These are phyloP conservation scores for Haplosporangium sp. DNA, from an alignment of 371 early-diverging fungal genomes.

Conservation along the genomic window DNA sequence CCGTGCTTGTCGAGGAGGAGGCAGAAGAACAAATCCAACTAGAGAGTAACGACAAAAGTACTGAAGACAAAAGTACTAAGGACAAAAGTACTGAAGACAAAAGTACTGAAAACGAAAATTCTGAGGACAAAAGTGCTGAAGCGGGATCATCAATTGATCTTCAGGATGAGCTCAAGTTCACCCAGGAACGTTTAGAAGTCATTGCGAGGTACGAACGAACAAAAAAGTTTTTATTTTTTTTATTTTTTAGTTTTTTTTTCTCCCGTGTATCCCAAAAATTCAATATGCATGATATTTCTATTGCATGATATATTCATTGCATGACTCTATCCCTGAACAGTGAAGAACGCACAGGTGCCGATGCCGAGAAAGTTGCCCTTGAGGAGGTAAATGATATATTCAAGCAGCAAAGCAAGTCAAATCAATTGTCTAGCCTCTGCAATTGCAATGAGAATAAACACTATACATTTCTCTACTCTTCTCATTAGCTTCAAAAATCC, in stretches of 20 bases:
- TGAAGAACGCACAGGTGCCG: constrained; percentile 42
- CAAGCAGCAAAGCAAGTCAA: neutral
- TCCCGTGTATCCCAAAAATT: neutral
- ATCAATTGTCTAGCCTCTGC: neutral
- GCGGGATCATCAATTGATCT: constrained; percentile 11
- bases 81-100: too few species aligned
- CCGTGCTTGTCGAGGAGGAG: neutral
- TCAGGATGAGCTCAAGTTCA: constrained; percentile 30
- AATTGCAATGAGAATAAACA: neutral
- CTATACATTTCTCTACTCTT: neutral
- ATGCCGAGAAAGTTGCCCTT: constrained; percentile 41
- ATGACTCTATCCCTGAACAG: neutral
- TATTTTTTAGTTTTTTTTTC: constrained; percentile 1
- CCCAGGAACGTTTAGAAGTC: constrained; percentile 33
- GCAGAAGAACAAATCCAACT: neutral
- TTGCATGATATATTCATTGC: neutral
- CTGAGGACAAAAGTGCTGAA: too few species aligned
- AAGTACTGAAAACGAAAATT: too few species aligned
- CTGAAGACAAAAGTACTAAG: too few species aligned
- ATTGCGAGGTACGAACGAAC: constrained; percentile 33
- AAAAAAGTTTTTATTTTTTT: neutral
- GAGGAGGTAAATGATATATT: constrained; percentile 39
- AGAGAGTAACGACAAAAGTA: neutral
- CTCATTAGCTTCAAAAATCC: constrained; percentile 30
- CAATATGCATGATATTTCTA: neutral